Evolutionary conservation across 2,329 filamentous ascomycete genomes (phyloP).

Genomic region (Alternaria arborescens): DNA sequence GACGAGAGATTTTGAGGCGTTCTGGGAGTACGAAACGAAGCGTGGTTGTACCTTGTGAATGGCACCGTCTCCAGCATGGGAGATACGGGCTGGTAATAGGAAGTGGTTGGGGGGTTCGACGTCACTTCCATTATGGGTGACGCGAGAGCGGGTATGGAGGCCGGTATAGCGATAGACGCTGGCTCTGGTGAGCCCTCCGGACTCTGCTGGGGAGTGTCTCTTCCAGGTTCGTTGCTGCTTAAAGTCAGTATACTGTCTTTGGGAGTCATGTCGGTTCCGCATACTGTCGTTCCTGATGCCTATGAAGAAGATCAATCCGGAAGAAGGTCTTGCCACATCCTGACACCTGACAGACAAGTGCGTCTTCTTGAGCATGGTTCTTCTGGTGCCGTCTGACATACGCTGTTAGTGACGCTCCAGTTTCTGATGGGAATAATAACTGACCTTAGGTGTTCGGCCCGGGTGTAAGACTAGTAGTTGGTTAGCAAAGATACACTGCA

Average conservation of each 20-base stretch:
- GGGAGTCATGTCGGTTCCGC: constrained; percentile 19
- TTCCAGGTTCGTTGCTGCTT: constrained; percentile 39
- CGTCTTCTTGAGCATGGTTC: constrained; percentile 55
- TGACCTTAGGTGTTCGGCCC: constrained; percentile 58
- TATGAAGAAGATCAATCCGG: constrained; percentile 55
- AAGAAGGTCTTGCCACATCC: constrained; percentile 56
- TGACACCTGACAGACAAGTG: constrained; percentile 52
- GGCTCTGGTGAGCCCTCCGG: constrained; percentile 36
- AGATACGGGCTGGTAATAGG: constrained; percentile 35
- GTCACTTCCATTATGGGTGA: constrained; percentile 24
- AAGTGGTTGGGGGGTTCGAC: constrained; percentile 22
- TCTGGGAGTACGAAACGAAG: constrained; percentile 51
- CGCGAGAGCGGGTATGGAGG: constrained; percentile 24
- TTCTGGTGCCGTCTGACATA: constrained; percentile 55
- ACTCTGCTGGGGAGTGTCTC: constrained; percentile 36
- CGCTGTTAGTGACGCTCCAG: constrained; percentile 13
- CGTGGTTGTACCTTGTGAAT: constrained; percentile 49
- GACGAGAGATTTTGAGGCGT: constrained; percentile 44
- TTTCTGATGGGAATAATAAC: neutral
- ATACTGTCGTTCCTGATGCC: constrained; percentile 58
- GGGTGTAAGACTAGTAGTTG: constrained; percentile 55
- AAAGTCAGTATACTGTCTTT: constrained; percentile 23
- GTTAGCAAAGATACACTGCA: constrained; percentile 28
- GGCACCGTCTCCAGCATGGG: constrained; percentile 35
- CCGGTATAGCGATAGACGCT: constrained; percentile 19